phyloP scores from a whole-genome alignment of 108 stramenopile genomes.

The Skeletonema marinoi region DNA sequence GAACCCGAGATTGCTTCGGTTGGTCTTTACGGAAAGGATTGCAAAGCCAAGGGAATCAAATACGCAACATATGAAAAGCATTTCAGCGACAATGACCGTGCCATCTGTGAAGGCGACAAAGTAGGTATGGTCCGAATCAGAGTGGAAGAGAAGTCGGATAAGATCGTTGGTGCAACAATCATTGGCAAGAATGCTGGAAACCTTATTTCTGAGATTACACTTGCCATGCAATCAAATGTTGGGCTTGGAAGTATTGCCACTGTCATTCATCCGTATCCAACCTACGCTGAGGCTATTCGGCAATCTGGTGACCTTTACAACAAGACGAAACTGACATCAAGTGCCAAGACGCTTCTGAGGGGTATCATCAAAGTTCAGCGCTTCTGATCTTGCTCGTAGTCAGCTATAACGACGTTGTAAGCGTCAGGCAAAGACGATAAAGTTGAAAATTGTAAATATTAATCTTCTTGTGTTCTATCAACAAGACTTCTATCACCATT shows the following conservation, averaged over 20 bases:
- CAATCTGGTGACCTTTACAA: conserved; percentile 68
- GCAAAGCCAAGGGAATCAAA: conserved; percentile 64
- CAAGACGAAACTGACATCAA: conserved; percentile 56
- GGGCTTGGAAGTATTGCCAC: conserved; percentile 62
- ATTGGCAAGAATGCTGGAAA: conserved; percentile 86
- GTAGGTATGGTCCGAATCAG: conserved; percentile 86
- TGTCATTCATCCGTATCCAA: conserved; percentile 93
- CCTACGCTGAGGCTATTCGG: conserved; percentile 68
- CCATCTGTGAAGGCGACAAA: conserved; percentile 76
- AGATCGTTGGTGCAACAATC: conserved; percentile 85
- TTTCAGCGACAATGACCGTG: conserved; percentile 82
- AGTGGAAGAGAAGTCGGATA: conserved; percentile 67
- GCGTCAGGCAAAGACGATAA: too few species aligned
- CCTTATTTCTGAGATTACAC: conserved; percentile 85
- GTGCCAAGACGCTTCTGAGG: conserved; percentile 47
- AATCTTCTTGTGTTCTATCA: too few species aligned
- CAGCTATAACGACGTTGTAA: too few species aligned
- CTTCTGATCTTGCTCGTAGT: neutral
- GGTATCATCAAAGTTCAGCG: conserved; percentile 62
- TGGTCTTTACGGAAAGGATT: conserved; percentile 78
- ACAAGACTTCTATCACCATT: too few species aligned
- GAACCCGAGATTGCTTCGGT: conserved; percentile 90
- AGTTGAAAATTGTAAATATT: too few species aligned
- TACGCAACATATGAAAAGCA: conserved; percentile 70
- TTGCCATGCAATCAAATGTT: conserved; percentile 84